Conservation (phyloP, 1,139 yeast genomes). For the Magnusiomyces paraingens region DNA sequence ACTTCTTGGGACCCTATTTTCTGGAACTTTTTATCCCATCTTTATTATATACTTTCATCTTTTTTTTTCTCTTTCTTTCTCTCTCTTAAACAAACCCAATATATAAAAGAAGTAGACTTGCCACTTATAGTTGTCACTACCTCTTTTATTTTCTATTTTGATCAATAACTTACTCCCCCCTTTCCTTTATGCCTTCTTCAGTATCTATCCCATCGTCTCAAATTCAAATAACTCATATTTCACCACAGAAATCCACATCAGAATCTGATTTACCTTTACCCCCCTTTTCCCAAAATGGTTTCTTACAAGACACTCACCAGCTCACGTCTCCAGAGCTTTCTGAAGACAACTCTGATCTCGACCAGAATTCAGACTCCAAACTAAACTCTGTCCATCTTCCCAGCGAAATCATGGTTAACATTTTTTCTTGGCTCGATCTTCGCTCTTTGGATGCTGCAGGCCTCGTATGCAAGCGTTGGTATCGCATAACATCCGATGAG, state of each 20-base stretch:
- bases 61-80: no score
- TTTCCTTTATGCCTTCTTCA: slow-evolving; percentile 14
- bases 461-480: slow-evolving; percentile 32
- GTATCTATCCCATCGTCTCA: slow-evolving; percentile 4
- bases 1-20: no score
- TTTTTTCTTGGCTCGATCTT: slow-evolving; percentile 28
- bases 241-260: background rate
- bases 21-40: no score
- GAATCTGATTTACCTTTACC: background rate
- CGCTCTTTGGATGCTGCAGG: slow-evolving; percentile 29
- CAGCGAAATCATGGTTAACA: slow-evolving; percentile 34
- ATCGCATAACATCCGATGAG: slow-evolving; percentile 28
- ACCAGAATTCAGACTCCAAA: slow-evolving; percentile 7
- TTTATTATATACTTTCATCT: no score
- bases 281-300: slow-evolving; percentile 13
- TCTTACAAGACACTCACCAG: no score
- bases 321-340: background rate
- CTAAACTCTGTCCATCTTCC: slow-evolving; percentile 23
- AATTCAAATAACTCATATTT: no score
- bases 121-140: no score
- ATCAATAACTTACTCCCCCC: background rate
- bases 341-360: slow-evolving; percentile 1
- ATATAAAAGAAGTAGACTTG: no score
- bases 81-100: no score
- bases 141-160: no score